phyloP scores from a whole-genome alignment of 768 basidiomycete species.

The Suillus luteus region DNA sequence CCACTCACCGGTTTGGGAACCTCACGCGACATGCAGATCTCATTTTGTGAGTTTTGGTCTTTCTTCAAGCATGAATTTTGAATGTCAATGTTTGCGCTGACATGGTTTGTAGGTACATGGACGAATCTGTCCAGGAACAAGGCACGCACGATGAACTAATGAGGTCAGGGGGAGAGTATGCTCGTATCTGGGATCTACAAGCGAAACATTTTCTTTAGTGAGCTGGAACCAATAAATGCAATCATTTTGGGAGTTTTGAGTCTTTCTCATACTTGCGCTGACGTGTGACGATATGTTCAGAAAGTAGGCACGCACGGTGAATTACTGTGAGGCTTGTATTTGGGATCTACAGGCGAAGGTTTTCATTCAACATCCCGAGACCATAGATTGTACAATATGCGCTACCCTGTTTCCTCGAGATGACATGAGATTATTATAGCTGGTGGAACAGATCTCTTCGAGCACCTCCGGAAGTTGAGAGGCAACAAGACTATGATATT shows the following conservation, averaged over 20 bases:
- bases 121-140: conserved; percentile 62
- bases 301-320: conserved; percentile 69
- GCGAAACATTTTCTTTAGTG: conserved; percentile 62
- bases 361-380: conserved; percentile 42
- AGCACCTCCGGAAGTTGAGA: conserved; percentile 56
- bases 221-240: too few species aligned
- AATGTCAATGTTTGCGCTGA: background rate
- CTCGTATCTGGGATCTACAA: conserved; percentile 58
- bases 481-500: conserved; percentile 84
- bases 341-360: conserved; percentile 68
- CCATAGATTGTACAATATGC: conserved; percentile 56
- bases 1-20: conserved; percentile 44
- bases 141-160: conserved; percentile 68
- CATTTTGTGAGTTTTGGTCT: background rate
- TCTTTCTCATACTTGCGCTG: conserved; percentile 53
- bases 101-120: conserved; percentile 57
- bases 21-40: background rate
- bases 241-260: too few species aligned
- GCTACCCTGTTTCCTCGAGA: background rate
- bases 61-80: background rate
- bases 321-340: conserved; percentile 60
- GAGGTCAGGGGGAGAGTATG: conserved; percentile 18
- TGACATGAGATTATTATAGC: conserved; percentile 4
- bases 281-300: conserved; percentile 39
- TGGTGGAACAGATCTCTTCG: background rate